Base-by-base conservation (phyloP, 2,329 filamentous ascomycete species). In the Claviceps sorghi region DNA sequence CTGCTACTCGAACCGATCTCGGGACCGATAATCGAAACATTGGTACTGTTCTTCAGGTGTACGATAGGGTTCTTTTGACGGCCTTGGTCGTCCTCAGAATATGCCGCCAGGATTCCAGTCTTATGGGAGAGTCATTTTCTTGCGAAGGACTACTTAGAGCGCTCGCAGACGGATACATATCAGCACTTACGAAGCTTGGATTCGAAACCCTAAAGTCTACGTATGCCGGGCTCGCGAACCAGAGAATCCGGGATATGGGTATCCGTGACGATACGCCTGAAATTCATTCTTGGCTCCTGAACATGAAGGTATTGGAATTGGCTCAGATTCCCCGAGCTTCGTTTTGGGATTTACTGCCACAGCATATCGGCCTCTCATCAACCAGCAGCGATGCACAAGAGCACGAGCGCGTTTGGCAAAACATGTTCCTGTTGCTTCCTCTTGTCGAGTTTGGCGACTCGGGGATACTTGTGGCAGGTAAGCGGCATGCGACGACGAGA, bases 291-390 rank as follows among this genome's bases (percentile, higher is more conserved):
- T 86, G 82, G 82, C 73, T 81, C 2, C 67, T 78, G 22, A 55
- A 79, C 4, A 78, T 83, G 59, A 74, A 76, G 48, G 65, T 75
- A 0, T 61, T 84, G 4, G 72, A 76, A 30, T 65, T 69, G 36
- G 72, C 74, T 13, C 64, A 63, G 8, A 75, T 82, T 43, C 73
- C 74, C 2, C 69, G 73, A 49, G 66, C 69, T 22, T 73, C 74
- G 1, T 84, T 85, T 58, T 84, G 81, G 82, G 78, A 82, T 52
- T 57, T 82, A 34, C 60, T 72, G 1, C 74, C 78, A 54, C 58
- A 69, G 6, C 62, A 67, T 11, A 64, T 80, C 54, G 59, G 71
- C 3, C 59, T 61, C 22, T 58, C 66, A 2, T 63, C 64, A 3
- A 66, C 67, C 22, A 59, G 59, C 26, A 44, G 22, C 1, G 70